phyloP scores from a whole-genome alignment of 768 basidiomycete species.

The Serendipita sp. region DNA sequence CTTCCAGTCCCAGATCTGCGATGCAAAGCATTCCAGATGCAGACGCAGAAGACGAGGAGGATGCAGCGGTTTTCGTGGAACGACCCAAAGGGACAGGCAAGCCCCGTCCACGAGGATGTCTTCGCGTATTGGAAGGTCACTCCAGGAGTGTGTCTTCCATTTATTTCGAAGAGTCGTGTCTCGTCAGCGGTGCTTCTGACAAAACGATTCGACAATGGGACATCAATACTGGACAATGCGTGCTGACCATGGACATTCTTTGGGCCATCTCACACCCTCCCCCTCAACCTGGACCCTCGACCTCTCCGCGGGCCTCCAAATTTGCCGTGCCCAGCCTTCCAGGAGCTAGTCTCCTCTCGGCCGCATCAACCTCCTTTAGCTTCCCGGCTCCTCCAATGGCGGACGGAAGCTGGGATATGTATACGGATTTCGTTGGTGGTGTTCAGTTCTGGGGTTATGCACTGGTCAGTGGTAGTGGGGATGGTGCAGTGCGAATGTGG shows the following conservation, averaged over 20 bases:
- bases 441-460: constrained; percentile 99
- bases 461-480: constrained; percentile 90
- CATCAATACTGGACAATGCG: constrained; percentile 89
- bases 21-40: constrained; percentile 11
- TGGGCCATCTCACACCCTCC: constrained; percentile 96
- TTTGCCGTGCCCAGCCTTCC: constrained; percentile 16
- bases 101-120: constrained; percentile 26
- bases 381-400: constrained; percentile 77
- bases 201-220: constrained; percentile 99
- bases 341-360: constrained; percentile 23
- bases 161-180: constrained; percentile 88
- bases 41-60: constrained; percentile 13
- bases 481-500: constrained; percentile 98
- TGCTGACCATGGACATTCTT: constrained; percentile 98
- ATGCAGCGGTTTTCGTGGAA: constrained; percentile 4
- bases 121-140: constrained; percentile 74
- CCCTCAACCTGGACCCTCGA: constrained; percentile 11
- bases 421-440: constrained; percentile 93
- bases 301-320: constrained; percentile 8
- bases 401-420: constrained; percentile 88
- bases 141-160: constrained; percentile 83
- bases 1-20: background rate
- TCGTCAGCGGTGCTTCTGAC: constrained; percentile 96
- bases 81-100: background rate
- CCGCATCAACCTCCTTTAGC: constrained; percentile 50